These are phyloP conservation scores for Carex parvula DNA, from an alignment of 176 grass and related monocot species.

Conservation along the genomic window DNA sequence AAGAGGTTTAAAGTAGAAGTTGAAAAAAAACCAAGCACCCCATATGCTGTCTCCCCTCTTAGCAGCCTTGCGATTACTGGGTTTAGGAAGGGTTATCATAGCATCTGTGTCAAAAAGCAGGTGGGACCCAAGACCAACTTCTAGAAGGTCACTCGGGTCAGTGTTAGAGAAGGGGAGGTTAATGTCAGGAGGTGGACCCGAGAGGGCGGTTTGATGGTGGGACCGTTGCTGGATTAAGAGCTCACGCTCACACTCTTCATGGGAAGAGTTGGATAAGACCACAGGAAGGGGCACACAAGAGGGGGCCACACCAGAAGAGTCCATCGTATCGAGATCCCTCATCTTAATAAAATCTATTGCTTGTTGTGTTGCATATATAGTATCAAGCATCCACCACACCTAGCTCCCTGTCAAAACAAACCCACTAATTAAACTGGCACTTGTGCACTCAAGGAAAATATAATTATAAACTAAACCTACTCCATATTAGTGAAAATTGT, in stretches of 20 bases:
- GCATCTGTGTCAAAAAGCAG: conserved; percentile 47
- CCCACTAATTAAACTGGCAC: no score
- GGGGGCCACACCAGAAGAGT: conserved; percentile 54
- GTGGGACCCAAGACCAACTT: conserved; percentile 63
- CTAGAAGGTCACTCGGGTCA: conserved; percentile 66
- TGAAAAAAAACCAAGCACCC: conserved; percentile 99
- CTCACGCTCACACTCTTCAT: conserved; percentile 32
- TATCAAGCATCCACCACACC: no score
- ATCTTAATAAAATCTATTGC: no score
- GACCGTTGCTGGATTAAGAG: conserved; percentile 36
- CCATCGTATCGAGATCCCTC: conserved; percentile 36
- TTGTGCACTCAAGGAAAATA: no score
- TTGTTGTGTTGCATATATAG: no score
- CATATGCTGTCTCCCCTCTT: conserved; percentile 97
- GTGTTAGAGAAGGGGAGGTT: conserved; percentile 81
- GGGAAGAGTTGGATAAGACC: conserved; percentile 56
- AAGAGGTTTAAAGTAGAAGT: conserved; percentile 94
- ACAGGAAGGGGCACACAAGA: conserved; percentile 27
- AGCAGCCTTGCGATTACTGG: conserved; percentile 55
- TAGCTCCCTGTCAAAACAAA: no score
- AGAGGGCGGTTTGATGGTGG: conserved; percentile 48
- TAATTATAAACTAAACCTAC: no score
- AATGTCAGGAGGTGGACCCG: conserved; percentile 81
- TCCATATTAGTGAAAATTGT: no score
- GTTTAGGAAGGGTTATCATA: conserved; percentile 45